Conservation (phyloP, 805 yeast genomes). For the Brettanomyces sp. region DNA sequence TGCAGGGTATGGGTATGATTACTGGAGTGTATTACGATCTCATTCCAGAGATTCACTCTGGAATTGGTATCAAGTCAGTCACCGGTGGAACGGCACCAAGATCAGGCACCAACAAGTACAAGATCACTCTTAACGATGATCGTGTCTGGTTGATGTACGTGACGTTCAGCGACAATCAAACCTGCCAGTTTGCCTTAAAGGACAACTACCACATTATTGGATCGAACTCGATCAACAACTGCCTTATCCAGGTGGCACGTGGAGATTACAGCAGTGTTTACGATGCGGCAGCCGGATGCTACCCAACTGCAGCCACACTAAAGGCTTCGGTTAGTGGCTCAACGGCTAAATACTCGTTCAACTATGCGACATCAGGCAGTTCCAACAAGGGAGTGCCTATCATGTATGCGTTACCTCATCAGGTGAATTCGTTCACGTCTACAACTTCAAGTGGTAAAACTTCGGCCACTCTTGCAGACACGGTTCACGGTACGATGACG, state of each 20-base stretch:
- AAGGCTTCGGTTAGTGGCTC: conserved; percentile 31
- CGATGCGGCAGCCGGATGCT: conserved; percentile 62
- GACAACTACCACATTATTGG: conserved; percentile 29
- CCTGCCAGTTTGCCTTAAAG: conserved; percentile 24
- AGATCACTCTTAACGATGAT: conserved; percentile 29
- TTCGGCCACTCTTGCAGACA: conserved; percentile 32
- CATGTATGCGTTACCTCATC: conserved; percentile 48
- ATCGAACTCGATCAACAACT: conserved; percentile 28
- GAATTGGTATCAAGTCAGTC: conserved; percentile 35
- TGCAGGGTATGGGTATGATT: conserved; percentile 53
- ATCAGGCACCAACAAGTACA: conserved; percentile 29
- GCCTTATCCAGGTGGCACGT: conserved; percentile 38
- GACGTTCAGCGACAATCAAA: conserved; percentile 16
- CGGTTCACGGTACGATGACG: conserved; percentile 40
- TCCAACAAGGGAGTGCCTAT: conserved; percentile 33
- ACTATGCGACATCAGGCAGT: conserved; percentile 34
- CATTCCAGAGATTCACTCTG: conserved; percentile 35
- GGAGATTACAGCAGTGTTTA: conserved; percentile 33
- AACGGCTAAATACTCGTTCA: conserved; percentile 31
- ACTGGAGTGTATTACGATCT: conserved; percentile 40
- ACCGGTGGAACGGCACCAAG: conserved; percentile 24
- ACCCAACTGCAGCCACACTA: conserved; percentile 30
- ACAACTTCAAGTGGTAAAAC: conserved; percentile 22
- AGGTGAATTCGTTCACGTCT: conserved; percentile 29
- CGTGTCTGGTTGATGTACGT: conserved; percentile 45